Evolutionary conservation across 306 rosid species (phyloP), one percentile per base, ranked within the genome.

Genomic region (Quercus cerris): DNA sequence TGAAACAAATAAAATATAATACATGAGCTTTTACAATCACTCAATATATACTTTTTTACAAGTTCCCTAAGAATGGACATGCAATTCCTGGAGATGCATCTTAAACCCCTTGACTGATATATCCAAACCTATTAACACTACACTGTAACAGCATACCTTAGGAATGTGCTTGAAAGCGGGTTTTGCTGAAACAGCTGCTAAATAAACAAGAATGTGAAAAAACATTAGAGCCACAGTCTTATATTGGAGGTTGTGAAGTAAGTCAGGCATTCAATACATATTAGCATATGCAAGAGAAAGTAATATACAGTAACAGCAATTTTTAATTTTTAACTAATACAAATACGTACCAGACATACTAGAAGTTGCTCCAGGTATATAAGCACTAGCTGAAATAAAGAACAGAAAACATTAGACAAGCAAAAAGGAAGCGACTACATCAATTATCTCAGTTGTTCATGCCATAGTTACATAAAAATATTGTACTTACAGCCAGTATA

Each of bases 161-260:
- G 99, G 99, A 71, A 95, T 90, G 82, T 95, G 98, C 85, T 93
- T 93, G 96, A 93, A 91, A 77, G 88, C 77, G 72, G 92, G 97
- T 73, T 87, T 91, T 0, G 83, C 82, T 75, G 92, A 74, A 82
- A 56, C 71, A 71, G 78, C 96, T 90, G 94, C 49, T 72, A 79
- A 54, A 28, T 15, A 58, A 85, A 81, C 68, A 80, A 78, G 75
- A 77, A 81, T 4, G 22, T 52, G 18, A 58, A 75, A 69, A 23
- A 44, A 31, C 5, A 63, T 63, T 19, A 67, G 72, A 35, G 5
- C 14, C 70, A 17, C 2, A 64, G 70, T 64, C 46, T 18, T 11
- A 28, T 6, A 64, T 31, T 64, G 67, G 33, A 59, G 67, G 67
- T 23, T 23, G 67, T 49, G 54, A 49, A 49, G 54, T 3, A 59